These are phyloP conservation scores for Cyberlindnera bimundalis DNA, from an alignment of 805 yeast genomes.

Conservation along the genomic window DNA sequence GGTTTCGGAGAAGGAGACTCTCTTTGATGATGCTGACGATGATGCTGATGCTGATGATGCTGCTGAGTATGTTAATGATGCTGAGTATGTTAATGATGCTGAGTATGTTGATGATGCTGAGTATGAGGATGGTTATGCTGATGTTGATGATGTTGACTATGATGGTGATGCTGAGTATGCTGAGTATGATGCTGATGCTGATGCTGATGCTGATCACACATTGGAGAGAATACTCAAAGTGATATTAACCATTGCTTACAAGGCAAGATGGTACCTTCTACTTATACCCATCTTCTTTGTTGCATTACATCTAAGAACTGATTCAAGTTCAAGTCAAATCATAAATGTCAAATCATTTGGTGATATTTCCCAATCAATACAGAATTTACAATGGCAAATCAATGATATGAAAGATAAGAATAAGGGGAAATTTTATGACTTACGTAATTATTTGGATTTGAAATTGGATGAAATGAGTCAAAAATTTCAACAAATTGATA, in stretches of 20 bases:
- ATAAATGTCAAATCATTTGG: conserved; percentile 15
- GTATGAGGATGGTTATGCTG: too few relatives aligned
- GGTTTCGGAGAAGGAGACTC: conserved; percentile 11
- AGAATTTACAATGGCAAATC: conserved; percentile 25
- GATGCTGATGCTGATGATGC: conserved; percentile 5
- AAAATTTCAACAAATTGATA: conserved; percentile 13
- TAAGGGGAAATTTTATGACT: conserved; percentile 19
- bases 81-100: too few relatives aligned
- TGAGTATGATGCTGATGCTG: too few relatives aligned
- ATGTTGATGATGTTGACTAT: too few relatives aligned
- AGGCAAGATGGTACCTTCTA: too few relatives aligned
- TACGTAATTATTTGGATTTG: conserved; percentile 20
- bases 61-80: too few relatives aligned
- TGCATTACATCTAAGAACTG: too few relatives aligned
- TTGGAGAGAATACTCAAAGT: conserved; percentile 2
- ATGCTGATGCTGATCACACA: too few relatives aligned
- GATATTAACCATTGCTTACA: conserved; percentile 2
- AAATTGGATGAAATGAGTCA: conserved; percentile 17
- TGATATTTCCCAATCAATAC: conserved; percentile 23
- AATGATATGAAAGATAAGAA: conserved; percentile 23
- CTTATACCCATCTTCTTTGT: too few relatives aligned
- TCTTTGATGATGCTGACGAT: conserved; percentile 4
- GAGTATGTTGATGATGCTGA: too few relatives aligned
- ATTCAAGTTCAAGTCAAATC: too few relatives aligned
- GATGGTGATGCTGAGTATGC: too few relatives aligned